Evolutionary conservation across 2,329 filamentous ascomycete genomes (phyloP), one percentile per base, ranked within the genome.

Genomic region (Penicillium verrucosum): DNA sequence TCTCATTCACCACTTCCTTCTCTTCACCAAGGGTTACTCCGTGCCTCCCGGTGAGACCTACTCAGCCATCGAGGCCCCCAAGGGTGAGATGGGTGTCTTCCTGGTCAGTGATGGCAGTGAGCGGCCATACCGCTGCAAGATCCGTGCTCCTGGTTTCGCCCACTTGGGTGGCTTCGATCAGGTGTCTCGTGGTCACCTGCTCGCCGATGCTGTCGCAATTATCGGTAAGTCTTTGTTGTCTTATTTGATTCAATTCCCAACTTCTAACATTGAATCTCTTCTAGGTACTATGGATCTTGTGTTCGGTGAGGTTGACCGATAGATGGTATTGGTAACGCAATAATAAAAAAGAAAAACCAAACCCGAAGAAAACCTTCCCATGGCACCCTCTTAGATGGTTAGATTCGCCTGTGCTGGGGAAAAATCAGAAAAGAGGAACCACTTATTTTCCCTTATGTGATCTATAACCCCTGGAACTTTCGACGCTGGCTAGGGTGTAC

Each of bases 51-150:
- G 94, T 61, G 94, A 99, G 82, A 99, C 94, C 6, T 99, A 99
- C 82, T 92, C 89, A 45, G 93, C 89, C 60, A 99, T 99, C 64
- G 94, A 99, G 82, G 94, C 95, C n/a, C 94, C 94, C 59, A 99
- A 99, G 88, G 94, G 94, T 69, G 94, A 99, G 81, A 99, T 99
- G 94, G 94, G 89, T 75, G 94, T 99, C 43, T 99, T 89, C 75
- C 80, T 99, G 50, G 94, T 99, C 70, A 96, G 90, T 73, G 94
- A 99, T 73, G 94, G 94, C 62, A 94, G 87, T 73, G 94, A 99
- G 84, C 84, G 94, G 71, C 94, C 94, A 45, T 99, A 99, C 81
- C 85, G 95, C 71, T 97, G 94, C 79, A 95, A 97, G 81, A 97
- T 99, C 69, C 87, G 94, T 68, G 93, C 95, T 37, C 94, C 94